Percentiles rank a stretch among this genome's conserved stretches.
phyloP scores from a whole-genome alignment of 2,329 filamentous ascomycete genomes.

The Ophiostoma piceae region DNA sequence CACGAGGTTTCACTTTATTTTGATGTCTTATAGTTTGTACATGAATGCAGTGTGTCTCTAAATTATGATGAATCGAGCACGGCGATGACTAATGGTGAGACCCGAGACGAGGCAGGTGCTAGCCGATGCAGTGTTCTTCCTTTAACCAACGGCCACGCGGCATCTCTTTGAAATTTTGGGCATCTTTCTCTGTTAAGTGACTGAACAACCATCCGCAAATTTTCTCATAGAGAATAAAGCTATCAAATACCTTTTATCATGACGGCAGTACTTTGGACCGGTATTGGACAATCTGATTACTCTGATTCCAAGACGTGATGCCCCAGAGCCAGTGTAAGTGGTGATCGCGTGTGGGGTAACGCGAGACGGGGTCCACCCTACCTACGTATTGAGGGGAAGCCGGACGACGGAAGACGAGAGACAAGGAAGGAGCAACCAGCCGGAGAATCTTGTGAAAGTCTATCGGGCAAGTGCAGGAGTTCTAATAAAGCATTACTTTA shows the following conservation, averaged over 20 bases:
- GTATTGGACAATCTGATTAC: neutral
- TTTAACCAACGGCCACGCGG: neutral
- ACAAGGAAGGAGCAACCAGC: neutral
- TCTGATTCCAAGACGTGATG: neutral
- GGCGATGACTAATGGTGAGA: neutral
- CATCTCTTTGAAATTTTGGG: neutral
- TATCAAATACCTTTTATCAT: neutral
- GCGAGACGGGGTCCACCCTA: neutral
- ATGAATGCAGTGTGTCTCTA: neutral
- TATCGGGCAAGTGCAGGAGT: neutral
- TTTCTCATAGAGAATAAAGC: neutral
- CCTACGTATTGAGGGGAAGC: neutral
- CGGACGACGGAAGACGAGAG: neutral
- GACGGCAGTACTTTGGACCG: conserved; percentile 3
- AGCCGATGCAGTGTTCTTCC: neutral
- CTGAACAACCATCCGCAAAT: conserved; percentile 19
- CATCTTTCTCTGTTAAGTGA: neutral
- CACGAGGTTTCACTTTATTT: neutral
- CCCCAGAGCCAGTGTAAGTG: neutral
- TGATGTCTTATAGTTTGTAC: neutral
- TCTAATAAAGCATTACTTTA: no score
- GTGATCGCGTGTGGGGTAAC: neutral
- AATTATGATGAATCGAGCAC: neutral
- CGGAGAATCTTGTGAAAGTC: neutral
- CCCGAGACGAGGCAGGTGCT: neutral